These are phyloP conservation scores for Suillus cothurnatus DNA, from an alignment of 768 basidiomycete genomes.

Conservation along the genomic window DNA sequence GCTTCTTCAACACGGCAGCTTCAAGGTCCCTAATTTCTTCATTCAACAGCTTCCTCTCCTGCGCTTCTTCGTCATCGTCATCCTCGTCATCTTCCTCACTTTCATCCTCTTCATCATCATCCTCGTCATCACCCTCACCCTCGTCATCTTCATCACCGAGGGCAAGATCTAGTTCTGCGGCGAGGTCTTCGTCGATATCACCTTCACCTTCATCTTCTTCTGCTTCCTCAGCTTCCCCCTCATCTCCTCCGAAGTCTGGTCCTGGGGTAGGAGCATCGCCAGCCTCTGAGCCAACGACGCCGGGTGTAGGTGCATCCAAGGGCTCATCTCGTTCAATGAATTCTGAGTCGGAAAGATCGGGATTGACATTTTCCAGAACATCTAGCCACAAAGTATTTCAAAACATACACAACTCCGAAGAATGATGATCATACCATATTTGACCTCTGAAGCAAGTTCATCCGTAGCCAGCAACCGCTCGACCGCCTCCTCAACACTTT, in stretches of 20 bases:
- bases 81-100: slow-evolving; percentile 53
- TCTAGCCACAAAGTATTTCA: slow-evolving; percentile 45
- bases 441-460: slow-evolving; percentile 69
- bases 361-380: slow-evolving; percentile 87
- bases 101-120: slow-evolving; percentile 58
- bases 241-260: slow-evolving; percentile 53
- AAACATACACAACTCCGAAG: neutral
- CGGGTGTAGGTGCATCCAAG: slow-evolving; percentile 69
- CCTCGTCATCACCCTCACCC: slow-evolving; percentile 70
- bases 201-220: slow-evolving; percentile 69
- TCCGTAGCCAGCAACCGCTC: slow-evolving; percentile 85
- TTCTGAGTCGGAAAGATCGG: slow-evolving; percentile 88
- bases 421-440: slow-evolving; percentile 58
- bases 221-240: slow-evolving; percentile 59
- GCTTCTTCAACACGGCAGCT: slow-evolving; percentile 85
- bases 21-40: slow-evolving; percentile 91
- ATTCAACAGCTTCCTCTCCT: slow-evolving; percentile 77
- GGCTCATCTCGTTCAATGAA: slow-evolving; percentile 69
- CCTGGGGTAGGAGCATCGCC: slow-evolving; percentile 65
- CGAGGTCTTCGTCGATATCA: slow-evolving; percentile 87
- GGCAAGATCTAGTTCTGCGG: slow-evolving; percentile 86
- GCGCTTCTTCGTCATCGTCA: slow-evolving; percentile 79
- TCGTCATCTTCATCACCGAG: slow-evolving; percentile 67
- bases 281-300: slow-evolving; percentile 63
- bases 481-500: slow-evolving; percentile 92